Percentiles rank a stretch among this genome's conserved stretches.
phyloP scores from a whole-genome alignment of 2,329 filamentous ascomycete species.

The Nothomitra cinnamomea region DNA sequence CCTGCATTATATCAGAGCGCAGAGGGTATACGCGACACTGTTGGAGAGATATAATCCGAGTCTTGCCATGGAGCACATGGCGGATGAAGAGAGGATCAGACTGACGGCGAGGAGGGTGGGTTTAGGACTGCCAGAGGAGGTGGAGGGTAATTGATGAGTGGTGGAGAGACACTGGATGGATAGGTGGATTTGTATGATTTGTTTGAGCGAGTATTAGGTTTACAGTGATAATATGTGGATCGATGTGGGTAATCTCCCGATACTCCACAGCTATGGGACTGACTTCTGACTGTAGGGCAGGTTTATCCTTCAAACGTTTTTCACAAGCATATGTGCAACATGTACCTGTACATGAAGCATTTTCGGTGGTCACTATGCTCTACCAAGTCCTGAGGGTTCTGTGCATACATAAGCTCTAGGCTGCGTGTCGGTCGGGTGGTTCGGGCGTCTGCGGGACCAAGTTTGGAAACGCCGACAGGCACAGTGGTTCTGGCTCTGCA shows the following conservation, averaged over 20 bases:
- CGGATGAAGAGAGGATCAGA: constrained; percentile 61
- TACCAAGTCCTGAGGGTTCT: not conserved
- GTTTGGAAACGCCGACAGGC: not conserved
- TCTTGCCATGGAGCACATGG: constrained; percentile 51
- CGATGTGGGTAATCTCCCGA: not conserved
- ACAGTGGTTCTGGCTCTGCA: not conserved
- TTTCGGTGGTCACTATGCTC: no score
- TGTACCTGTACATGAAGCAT: not conserved
- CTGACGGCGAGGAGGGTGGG: constrained; percentile 76
- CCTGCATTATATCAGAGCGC: constrained; percentile 64
- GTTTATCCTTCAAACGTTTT: not conserved
- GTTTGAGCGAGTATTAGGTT: not conserved
- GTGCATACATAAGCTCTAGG: not conserved
- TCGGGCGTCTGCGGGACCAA: not conserved
- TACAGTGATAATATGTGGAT: not conserved
- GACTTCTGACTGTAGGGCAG: not conserved
- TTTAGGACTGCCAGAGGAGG: constrained; percentile 57
- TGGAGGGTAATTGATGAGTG: not conserved
- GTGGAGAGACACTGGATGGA: constrained; percentile 27
- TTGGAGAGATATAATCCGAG: constrained; percentile 89
- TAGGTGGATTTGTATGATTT: constrained; percentile 4
- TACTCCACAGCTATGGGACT: not conserved
- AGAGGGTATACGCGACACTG: constrained; percentile 64
- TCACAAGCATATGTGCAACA: not conserved
- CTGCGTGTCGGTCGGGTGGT: not conserved